Base-by-base conservation (phyloP, 768 basidiomycete species). In the Suillus luteus region DNA sequence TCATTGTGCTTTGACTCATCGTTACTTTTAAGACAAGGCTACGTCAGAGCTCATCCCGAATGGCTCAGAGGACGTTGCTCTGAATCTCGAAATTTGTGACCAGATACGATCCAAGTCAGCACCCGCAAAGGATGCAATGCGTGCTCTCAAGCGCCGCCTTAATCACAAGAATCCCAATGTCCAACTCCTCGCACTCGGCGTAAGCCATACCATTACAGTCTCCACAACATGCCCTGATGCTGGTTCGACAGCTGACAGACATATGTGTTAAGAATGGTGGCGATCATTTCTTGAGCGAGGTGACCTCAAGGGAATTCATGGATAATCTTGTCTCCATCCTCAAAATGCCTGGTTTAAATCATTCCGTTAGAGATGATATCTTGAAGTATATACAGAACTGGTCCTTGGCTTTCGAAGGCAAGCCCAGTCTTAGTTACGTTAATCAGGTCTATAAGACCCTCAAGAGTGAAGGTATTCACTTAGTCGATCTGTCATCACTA, bases 111-210 rank as follows among this genome's bases (percentile, higher is more conserved):
- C 93, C 7, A 96, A 96, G 80, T 86, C 91, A 48, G 89, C 90
- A 0, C 84, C 86, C 19, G 88, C 96, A 19, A 91, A 91, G 77
- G 88, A 91, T 65, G 91, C 96, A 5, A 92, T 95, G 89, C 90
- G 90, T 63, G 86, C 90, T 22, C 81, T 99, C 71, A 95, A 95
- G 77, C 85, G 89, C 31, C 85, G 96, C 58, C 80, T 99, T 58
- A 89, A 90, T 71, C 93, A 96, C 78, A 92, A 91, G 85, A 99
- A 99, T 75, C 95, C 95, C 0, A 96, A 99, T 69, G 95, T 96
- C 9, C 94, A 95, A 76, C 81, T 96, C 37, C 81, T 95, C 63
- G 86, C 94, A n/a, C 83, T 97, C 14, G 82, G 85, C 12, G 95
- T 96, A 73, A 71, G 93, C 9, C 17, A n/a, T 35, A 35, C 40